These are phyloP conservation scores for Amanita phalloides DNA, from an alignment of 768 basidiomycete genomes.

Conservation along the genomic window DNA sequence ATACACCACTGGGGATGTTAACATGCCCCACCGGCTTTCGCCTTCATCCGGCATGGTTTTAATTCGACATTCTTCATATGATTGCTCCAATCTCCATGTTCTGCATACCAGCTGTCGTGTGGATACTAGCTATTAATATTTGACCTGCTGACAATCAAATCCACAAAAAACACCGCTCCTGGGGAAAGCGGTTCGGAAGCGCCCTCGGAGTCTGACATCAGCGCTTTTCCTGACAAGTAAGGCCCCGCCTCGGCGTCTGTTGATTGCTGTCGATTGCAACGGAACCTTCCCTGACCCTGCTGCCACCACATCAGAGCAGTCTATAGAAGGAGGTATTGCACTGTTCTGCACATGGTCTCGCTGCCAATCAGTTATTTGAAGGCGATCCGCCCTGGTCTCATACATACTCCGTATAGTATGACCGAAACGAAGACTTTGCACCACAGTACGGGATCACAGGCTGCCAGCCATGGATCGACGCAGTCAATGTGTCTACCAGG, in stretches of 20 bases:
- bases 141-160: not conserved
- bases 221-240: not conserved
- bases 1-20: not conserved
- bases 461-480: not conserved
- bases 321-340: not conserved
- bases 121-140: not conserved
- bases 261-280: not conserved
- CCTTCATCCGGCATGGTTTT: not conserved
- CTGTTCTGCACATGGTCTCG: not conserved
- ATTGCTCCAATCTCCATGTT: not conserved
- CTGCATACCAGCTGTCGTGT: not conserved
- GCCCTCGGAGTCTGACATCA: conserved; percentile 2
- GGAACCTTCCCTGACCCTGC: not conserved
- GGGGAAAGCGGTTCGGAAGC: not conserved
- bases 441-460: not conserved
- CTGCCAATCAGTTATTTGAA: not conserved
- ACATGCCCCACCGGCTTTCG: not conserved
- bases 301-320: not conserved
- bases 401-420: not conserved
- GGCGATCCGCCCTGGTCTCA: not conserved
- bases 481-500: not conserved
- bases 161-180: not conserved
- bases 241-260: not conserved
- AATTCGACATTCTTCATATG: not conserved
- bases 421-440: not conserved